phyloP scores from a whole-genome alignment of 2,329 filamentous ascomycete genomes.

The Neofusicoccum umdonicola region DNA sequence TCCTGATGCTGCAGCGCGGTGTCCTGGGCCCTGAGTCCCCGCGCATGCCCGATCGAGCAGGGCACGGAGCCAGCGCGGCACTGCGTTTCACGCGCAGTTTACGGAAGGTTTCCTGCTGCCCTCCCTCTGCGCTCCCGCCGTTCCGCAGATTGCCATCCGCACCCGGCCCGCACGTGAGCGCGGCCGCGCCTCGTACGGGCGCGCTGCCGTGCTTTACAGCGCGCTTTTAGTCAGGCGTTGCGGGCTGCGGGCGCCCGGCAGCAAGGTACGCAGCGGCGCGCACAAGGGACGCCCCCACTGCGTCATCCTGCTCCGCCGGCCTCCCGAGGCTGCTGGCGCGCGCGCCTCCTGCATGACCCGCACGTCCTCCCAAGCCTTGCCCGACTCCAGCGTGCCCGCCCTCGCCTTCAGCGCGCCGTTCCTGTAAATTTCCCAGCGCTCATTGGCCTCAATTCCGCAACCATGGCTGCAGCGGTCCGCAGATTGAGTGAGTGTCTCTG shows the following conservation, averaged over 20 bases:
- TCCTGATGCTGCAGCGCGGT: background rate
- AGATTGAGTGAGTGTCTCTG: conserved; percentile 9
- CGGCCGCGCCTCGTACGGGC: background rate
- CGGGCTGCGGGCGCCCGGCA: background rate
- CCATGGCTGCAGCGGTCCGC: conserved; percentile 14
- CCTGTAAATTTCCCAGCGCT: background rate
- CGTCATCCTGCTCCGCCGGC: conserved; percentile 8
- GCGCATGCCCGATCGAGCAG: conserved; percentile 12
- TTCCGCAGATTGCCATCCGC: background rate
- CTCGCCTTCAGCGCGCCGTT: conserved; percentile 1
- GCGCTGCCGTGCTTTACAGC: background rate
- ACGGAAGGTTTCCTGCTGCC: conserved; percentile 3
- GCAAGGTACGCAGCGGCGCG: background rate
- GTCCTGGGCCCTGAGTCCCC: background rate
- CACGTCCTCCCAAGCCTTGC: conserved; percentile 9
- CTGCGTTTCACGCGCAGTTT: conserved; percentile 14
- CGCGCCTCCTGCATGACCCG: conserved; percentile 13
- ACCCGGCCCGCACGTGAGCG: background rate
- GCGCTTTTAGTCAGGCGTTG: background rate
- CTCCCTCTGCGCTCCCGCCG: background rate
- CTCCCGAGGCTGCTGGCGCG: conserved; percentile 1
- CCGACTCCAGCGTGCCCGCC: background rate
- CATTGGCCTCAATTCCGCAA: background rate
- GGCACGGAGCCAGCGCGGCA: conserved; percentile 12
- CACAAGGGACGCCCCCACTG: conserved; percentile 4